Conservation (phyloP, 148 eudicot genomes). For the Rhododendron ovatum region DNA sequence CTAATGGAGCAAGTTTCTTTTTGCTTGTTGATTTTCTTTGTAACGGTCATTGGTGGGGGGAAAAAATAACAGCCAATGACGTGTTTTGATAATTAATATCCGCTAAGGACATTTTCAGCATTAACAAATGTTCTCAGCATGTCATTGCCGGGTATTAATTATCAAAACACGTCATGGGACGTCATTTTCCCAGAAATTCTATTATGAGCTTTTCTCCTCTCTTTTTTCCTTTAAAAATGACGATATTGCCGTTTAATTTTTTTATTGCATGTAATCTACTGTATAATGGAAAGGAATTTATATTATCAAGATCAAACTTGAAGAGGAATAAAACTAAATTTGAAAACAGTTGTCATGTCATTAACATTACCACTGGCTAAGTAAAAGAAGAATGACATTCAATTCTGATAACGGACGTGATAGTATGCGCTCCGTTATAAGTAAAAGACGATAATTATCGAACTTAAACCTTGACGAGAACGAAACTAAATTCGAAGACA, state of each 20-base stretch:
- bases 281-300: not conserved
- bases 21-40: not conserved
- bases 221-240: not conserved
- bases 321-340: not conserved
- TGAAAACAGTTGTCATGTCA: not conserved
- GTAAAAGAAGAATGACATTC: too few relatives aligned
- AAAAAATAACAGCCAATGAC: too few relatives aligned
- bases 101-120: too few relatives aligned
- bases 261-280: not conserved
- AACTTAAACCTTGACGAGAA: not conserved
- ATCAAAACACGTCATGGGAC: too few relatives aligned
- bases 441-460: too few relatives aligned
- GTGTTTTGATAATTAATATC: too few relatives aligned
- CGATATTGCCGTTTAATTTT: not conserved
- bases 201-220: not conserved
- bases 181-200: not conserved
- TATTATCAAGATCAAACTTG: not conserved
- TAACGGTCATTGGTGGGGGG: not conserved
- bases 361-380: too few relatives aligned
- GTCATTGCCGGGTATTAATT: too few relatives aligned
- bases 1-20: not conserved
- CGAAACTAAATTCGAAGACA: not conserved
- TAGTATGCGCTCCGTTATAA: too few relatives aligned
- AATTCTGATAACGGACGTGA: too few relatives aligned
- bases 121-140: too few relatives aligned